Conservation (phyloP, 805 yeast genomes). For the Candida chilensis region DNA sequence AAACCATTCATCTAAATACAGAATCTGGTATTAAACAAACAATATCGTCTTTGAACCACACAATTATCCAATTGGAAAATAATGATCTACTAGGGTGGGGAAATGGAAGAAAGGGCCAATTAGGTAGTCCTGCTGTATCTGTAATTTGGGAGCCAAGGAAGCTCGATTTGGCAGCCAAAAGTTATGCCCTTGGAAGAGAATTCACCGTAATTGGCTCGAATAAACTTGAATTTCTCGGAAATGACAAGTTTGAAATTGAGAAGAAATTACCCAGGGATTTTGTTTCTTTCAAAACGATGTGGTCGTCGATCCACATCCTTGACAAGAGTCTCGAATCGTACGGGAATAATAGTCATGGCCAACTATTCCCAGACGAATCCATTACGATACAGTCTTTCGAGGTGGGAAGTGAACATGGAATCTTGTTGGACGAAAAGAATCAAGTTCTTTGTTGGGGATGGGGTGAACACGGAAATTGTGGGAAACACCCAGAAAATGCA, state of each 20-base stretch:
- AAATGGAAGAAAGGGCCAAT: constrained; percentile 52
- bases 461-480: constrained; percentile 99
- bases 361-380: constrained; percentile 25
- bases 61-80: constrained; percentile 23
- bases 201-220: constrained; percentile 31
- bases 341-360: constrained; percentile 79
- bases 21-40: too few relatives aligned
- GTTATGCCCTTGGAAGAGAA: constrained; percentile 45
- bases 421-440: constrained; percentile 21
- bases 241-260: constrained; percentile 14
- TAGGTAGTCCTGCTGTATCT: constrained; percentile 12
- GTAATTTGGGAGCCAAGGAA: constrained; percentile 11
- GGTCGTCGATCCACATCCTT: constrained; percentile 67
- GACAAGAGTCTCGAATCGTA: constrained; percentile 26
- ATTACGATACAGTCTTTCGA: constrained; percentile 14
- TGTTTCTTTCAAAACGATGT: constrained; percentile 43
- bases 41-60: constrained; percentile 39
- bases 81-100: constrained; percentile 62
- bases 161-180: constrained; percentile 3
- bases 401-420: constrained; percentile 86
- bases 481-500: constrained; percentile 19
- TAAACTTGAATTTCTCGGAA: constrained; percentile 17
- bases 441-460: constrained; percentile 83
- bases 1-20: too few relatives aligned
- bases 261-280: constrained; percentile 3